Evolutionary conservation across 495 filamentous ascomycete genomes (phyloP).

Genomic region (Recurvomyces mirabilis): DNA sequence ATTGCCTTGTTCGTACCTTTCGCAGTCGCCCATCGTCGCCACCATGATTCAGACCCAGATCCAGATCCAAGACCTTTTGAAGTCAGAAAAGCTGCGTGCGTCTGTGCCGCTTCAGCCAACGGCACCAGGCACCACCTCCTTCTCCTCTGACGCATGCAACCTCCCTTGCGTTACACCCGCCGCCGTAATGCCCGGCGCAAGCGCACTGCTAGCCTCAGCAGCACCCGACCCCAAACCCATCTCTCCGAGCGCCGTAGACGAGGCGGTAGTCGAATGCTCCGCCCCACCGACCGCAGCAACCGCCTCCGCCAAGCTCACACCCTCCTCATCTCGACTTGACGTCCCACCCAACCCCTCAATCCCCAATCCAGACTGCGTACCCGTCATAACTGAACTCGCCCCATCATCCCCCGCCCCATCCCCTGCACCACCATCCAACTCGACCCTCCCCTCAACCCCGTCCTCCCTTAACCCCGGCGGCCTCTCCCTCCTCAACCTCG

Average conservation of each 20-base stretch:
- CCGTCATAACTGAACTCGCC: neutral
- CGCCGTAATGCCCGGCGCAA: neutral
- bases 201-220: too few relatives aligned
- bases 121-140: neutral
- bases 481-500: constrained; percentile 66
- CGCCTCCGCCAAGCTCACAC: too few relatives aligned
- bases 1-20: too few relatives aligned
- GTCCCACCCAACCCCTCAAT: constrained; percentile 1
- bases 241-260: too few relatives aligned
- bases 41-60: neutral
- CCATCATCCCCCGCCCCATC: constrained; percentile 1
- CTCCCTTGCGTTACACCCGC: neutral
- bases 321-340: neutral
- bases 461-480: constrained; percentile 77
- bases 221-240: too few relatives aligned
- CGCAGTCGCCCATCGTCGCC: neutral
- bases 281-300: neutral
- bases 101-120: neutral
- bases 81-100: neutral
- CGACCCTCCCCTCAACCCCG: constrained; percentile 35
- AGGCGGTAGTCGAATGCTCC: neutral
- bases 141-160: neutral
- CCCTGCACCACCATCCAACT: constrained; percentile 6
- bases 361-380: neutral
- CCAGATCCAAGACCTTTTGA: neutral